Percentiles rank a stretch among this genome's conserved stretches.
These are phyloP conservation scores for Saccharomyces hybrid DNA, from an alignment of 1,139 yeast species.

Conservation along the genomic window DNA sequence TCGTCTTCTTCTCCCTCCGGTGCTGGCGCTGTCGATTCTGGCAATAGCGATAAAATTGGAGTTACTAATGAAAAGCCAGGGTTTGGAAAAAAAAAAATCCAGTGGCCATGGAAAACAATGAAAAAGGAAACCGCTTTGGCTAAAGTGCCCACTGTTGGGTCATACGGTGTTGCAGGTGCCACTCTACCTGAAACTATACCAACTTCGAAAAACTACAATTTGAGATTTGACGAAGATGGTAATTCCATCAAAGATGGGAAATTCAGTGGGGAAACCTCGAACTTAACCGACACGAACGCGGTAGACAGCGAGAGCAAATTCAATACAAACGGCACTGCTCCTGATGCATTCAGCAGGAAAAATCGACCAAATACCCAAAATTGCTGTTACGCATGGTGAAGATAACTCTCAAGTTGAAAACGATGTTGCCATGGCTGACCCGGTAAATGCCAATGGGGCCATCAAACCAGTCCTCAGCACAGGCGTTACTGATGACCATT, in stretches of 20 bases:
- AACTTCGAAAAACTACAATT: slow-evolving; percentile 29
- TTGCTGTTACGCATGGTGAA: not conserved
- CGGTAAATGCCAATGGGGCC: not conserved
- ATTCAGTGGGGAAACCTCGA: not conserved
- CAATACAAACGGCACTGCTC: not conserved
- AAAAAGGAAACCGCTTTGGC: not conserved
- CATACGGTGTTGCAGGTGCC: slow-evolving; percentile 30
- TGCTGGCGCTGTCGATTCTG: not conserved
- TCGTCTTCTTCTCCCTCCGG: not conserved
- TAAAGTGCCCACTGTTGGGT: not conserved
- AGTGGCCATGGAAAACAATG: not conserved
- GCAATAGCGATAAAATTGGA: not conserved
- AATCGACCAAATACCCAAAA: not conserved
- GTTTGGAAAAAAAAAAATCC: not conserved
- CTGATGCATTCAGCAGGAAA: not conserved
- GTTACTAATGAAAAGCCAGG: not conserved
- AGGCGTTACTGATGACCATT: not conserved
- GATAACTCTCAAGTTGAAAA: not conserved
- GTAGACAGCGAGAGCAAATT: not conserved
- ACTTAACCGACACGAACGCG: slow-evolving; percentile 4
- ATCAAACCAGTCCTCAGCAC: not conserved
- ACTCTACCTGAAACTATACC: slow-evolving; percentile 32
- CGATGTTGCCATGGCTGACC: not conserved
- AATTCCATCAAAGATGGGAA: slow-evolving; percentile 7
- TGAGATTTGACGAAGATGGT: slow-evolving; percentile 19